These are phyloP conservation scores for Lentinula sp. DNA, from an alignment of 768 basidiomycete genomes.

Conservation along the genomic window DNA sequence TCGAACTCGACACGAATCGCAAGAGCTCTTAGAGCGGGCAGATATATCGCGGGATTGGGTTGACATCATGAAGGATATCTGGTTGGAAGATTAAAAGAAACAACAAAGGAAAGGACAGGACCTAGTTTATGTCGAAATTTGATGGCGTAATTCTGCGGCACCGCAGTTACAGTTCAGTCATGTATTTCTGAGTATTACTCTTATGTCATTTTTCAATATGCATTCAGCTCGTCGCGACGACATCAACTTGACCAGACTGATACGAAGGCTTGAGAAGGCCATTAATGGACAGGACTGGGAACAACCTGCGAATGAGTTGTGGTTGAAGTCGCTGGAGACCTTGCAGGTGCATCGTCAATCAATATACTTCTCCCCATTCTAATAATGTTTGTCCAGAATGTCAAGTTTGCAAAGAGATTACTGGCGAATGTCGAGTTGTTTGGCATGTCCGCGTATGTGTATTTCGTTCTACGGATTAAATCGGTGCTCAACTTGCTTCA, in stretches of 20 bases:
- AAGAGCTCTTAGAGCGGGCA: neutral
- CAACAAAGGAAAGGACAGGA: neutral
- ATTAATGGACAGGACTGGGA: slow-evolving; percentile 34
- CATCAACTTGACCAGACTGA: slow-evolving; percentile 59
- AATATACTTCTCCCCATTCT: neutral
- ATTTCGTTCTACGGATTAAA: neutral
- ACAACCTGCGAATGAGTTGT: slow-evolving; percentile 25
- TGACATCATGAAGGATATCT: no score
- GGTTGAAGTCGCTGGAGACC: slow-evolving; percentile 50
- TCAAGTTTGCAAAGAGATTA: slow-evolving; percentile 53
- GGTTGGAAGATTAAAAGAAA: neutral
- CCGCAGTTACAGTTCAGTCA: neutral
- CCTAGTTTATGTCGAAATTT: neutral
- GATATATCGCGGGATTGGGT: neutral
- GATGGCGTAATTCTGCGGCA: neutral
- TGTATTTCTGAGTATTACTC: no score
- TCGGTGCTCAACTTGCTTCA: neutral
- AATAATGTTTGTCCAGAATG: slow-evolving; percentile 29
- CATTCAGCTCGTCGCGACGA: slow-evolving; percentile 41
- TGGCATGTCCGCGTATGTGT: slow-evolving; percentile 35
- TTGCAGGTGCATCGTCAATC: slow-evolving; percentile 42
- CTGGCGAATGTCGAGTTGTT: slow-evolving; percentile 53
- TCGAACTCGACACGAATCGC: neutral
- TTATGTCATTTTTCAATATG: neutral
- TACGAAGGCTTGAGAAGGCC: slow-evolving; percentile 55